Percentiles rank a stretch among this genome's conserved stretches.
These are phyloP conservation scores for Onygenales sp. DNA, from an alignment of 2,329 filamentous ascomycete species.

Conservation along the genomic window DNA sequence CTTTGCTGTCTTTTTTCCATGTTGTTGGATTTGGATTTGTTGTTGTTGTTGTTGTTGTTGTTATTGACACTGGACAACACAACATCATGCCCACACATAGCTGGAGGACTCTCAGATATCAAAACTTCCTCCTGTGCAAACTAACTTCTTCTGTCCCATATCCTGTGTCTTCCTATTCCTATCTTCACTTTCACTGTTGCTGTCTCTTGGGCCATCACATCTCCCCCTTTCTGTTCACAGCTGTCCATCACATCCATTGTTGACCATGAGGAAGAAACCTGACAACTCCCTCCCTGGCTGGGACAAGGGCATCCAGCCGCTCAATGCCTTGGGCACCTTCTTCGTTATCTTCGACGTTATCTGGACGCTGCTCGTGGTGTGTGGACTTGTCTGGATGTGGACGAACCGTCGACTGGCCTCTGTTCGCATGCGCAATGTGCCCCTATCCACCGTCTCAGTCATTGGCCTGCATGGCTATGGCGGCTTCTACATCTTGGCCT, in stretches of 20 bases:
- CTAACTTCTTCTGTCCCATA: no score
- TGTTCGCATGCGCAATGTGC: slow-evolving; percentile 17
- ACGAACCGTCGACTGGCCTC: slow-evolving; percentile 13
- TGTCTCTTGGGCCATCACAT: no score
- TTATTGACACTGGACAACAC: neutral
- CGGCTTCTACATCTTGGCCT: slow-evolving; percentile 16
- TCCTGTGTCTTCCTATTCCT: no score
- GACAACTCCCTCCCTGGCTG: slow-evolving; percentile 1
- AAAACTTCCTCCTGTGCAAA: no score
- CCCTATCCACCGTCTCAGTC: slow-evolving; percentile 14
- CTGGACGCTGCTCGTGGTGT: slow-evolving; percentile 18
- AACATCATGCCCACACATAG: neutral
- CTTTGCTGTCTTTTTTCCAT: no score
- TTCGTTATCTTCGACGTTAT: slow-evolving; percentile 14
- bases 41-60: neutral
- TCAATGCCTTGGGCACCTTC: slow-evolving; percentile 14
- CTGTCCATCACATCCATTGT: neutral
- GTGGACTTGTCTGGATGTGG: slow-evolving; percentile 14
- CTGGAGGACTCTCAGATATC: no score
- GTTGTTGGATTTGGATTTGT: neutral
- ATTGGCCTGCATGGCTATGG: slow-evolving; percentile 20
- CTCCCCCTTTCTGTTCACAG: neutral
- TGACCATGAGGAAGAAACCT: neutral
- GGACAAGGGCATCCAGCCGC: slow-evolving; percentile 6
- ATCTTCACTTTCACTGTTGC: no score